phyloP scores from a whole-genome alignment of 495 filamentous ascomycete genomes.

The Trypethelium eluteriae region DNA sequence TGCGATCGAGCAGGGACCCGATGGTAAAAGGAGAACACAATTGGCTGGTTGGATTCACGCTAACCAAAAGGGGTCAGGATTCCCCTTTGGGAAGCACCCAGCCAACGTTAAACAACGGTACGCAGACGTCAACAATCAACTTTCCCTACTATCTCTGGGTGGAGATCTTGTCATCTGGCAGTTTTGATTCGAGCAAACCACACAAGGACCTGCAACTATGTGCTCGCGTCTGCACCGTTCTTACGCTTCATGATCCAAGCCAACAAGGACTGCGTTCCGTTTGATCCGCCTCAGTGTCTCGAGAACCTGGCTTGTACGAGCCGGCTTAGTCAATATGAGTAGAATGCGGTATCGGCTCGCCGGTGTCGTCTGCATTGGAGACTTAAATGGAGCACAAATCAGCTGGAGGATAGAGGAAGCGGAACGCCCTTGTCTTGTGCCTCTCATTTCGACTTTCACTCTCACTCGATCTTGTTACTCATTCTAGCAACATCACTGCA shows the following conservation, averaged over 20 bases:
- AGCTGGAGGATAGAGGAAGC: not conserved
- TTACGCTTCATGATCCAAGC: conserved; percentile 5
- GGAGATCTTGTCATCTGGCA: not conserved
- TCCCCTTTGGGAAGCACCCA: conserved; percentile 4
- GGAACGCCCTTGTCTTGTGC: conserved; percentile 1
- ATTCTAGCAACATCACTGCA: not conserved
- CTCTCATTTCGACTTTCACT: not conserved
- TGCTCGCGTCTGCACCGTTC: not conserved
- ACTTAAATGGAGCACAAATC: not conserved
- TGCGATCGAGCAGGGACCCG: not conserved
- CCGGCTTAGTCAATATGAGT: not conserved
- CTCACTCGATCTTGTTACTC: not conserved
- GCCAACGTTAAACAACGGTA: not conserved
- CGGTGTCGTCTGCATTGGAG: not conserved
- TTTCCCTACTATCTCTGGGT: not conserved
- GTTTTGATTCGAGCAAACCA: not conserved
- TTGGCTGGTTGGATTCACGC: not conserved
- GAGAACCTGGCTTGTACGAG: not conserved
- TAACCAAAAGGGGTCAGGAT: conserved; percentile 2
- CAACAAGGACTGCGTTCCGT: not conserved
- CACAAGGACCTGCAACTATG: not conserved
- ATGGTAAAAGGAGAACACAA: not conserved
- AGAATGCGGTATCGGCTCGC: not conserved
- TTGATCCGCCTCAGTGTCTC: not conserved
- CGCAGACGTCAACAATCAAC: conserved; percentile 5